These are phyloP conservation scores for Primulina tabacum DNA, from an alignment of 257 asterid genomes.

Conservation along the genomic window DNA sequence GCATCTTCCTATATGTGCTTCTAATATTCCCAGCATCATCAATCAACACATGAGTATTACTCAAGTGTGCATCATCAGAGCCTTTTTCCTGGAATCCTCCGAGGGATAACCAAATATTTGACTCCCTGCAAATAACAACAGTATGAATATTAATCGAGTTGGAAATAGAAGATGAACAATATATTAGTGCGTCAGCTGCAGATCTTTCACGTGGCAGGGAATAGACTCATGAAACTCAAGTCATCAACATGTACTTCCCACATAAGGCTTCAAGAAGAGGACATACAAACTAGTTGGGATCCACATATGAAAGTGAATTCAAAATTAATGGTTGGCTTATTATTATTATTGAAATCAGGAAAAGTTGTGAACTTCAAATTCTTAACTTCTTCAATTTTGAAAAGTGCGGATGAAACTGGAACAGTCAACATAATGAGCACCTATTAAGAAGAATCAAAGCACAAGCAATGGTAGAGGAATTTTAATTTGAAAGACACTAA, in stretches of 20 bases:
- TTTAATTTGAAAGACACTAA: background rate
- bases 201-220: no score
- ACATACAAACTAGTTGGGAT: background rate
- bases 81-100: conserved; percentile 95
- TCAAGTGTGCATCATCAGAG: conserved; percentile 62
- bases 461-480: background rate
- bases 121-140: conserved; percentile 48
- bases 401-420: background rate
- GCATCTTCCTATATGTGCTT: conserved; percentile 78
- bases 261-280: background rate
- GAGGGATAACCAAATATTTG: conserved; percentile 84
- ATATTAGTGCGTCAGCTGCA: background rate
- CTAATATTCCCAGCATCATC: conserved; percentile 74
- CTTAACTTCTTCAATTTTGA: background rate
- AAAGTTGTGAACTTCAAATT: background rate
- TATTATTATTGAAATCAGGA: background rate
- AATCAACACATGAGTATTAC: conserved; percentile 80
- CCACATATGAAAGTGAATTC: background rate
- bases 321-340: background rate
- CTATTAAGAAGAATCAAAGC: background rate
- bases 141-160: conserved; percentile 18
- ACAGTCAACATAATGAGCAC: background rate
- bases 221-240: background rate
- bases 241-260: background rate
- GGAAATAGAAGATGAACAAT: background rate